Percentiles rank a stretch among this genome's conserved stretches.
phyloP scores from a whole-genome alignment of 2,329 filamentous ascomycete species.

The Sarocladiaceae sp. region DNA sequence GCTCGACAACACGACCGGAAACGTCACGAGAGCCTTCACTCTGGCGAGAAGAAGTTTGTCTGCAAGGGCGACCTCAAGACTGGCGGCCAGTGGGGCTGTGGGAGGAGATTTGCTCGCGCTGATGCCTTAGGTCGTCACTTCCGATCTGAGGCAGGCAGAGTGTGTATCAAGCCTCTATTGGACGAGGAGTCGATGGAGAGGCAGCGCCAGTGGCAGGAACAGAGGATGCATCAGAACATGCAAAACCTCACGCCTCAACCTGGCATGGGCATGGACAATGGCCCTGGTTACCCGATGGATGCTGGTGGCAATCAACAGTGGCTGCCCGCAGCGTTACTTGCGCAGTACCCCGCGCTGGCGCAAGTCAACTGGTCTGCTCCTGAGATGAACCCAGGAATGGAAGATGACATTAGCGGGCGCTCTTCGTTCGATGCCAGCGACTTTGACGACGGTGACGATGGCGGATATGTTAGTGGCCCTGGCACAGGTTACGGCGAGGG shows the following conservation, averaged over 20 bases:
- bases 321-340: conserved; percentile 80
- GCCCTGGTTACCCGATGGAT: conserved; percentile 52
- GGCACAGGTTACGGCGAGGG: conserved; percentile 55
- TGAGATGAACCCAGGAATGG: conserved; percentile 63
- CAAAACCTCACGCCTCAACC: conserved; percentile 42
- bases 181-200: conserved; percentile 88
- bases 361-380: conserved; percentile 71
- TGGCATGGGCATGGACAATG: conserved; percentile 55
- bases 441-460: conserved; percentile 67
- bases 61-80: conserved; percentile 86
- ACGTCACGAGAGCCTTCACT: conserved; percentile 91
- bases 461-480: conserved; percentile 59
- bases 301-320: conserved; percentile 50
- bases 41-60: conserved; percentile 97
- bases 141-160: conserved; percentile 86
- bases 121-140: conserved; percentile 94
- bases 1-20: conserved; percentile 96
- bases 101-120: conserved; percentile 85
- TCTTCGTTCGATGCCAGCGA: conserved; percentile 80
- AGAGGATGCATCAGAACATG: conserved; percentile 60
- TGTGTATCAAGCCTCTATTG: conserved; percentile 94
- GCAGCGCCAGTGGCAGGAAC: conserved; percentile 68
- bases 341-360: conserved; percentile 90
- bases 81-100: conserved; percentile 84
- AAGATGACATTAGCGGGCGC: conserved; percentile 70